These are phyloP conservation scores for Moesziomyces sp. DNA, from an alignment of 1,284 basidiomycete species.

Conservation along the genomic window DNA sequence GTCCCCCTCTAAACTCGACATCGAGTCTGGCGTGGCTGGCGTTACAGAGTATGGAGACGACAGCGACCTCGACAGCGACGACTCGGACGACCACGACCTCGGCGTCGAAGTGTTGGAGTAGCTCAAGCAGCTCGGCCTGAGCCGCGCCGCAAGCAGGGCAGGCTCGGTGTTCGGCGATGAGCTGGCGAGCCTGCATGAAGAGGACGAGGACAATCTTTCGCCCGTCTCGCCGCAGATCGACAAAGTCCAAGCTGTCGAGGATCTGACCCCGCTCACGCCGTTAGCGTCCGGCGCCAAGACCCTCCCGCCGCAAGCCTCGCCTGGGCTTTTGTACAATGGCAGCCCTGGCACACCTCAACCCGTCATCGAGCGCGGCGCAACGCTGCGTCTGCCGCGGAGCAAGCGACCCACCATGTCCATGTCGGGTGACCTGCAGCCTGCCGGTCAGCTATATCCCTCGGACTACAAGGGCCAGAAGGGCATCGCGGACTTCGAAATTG, in stretches of 20 bases:
- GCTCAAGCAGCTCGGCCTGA: constrained; percentile 45
- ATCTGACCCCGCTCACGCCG: constrained; percentile 30
- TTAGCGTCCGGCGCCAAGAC: constrained; percentile 24
- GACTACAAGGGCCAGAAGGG: constrained; percentile 27
- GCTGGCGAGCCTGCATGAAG: constrained; percentile 45
- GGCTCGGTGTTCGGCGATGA: constrained; percentile 54
- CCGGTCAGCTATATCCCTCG: constrained; percentile 11
- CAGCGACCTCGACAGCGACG: constrained; percentile 43
- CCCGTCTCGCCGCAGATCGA: constrained; percentile 35
- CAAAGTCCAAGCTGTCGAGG: constrained; percentile 12
- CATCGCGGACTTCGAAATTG: constrained; percentile 61
- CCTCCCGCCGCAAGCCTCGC: constrained; percentile 7
- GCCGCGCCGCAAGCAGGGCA: constrained; percentile 45
- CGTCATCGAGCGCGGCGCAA: constrained; percentile 19
- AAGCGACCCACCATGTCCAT: constrained; percentile 33
- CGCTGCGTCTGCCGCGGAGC: constrained; percentile 37
- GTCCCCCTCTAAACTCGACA: constrained; percentile 13
- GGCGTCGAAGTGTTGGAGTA: constrained; percentile 44
- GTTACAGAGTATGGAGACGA: constrained; percentile 21
- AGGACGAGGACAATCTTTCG: constrained; percentile 47
- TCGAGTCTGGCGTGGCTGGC: constrained; percentile 7
- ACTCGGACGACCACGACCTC: constrained; percentile 41
- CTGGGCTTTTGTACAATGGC: constrained; percentile 1
- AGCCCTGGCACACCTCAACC: constrained; percentile 24
- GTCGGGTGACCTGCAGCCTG: constrained; percentile 12